These are phyloP conservation scores for Leccinum arenicola DNA, from an alignment of 768 basidiomycete genomes.

Conservation along the genomic window DNA sequence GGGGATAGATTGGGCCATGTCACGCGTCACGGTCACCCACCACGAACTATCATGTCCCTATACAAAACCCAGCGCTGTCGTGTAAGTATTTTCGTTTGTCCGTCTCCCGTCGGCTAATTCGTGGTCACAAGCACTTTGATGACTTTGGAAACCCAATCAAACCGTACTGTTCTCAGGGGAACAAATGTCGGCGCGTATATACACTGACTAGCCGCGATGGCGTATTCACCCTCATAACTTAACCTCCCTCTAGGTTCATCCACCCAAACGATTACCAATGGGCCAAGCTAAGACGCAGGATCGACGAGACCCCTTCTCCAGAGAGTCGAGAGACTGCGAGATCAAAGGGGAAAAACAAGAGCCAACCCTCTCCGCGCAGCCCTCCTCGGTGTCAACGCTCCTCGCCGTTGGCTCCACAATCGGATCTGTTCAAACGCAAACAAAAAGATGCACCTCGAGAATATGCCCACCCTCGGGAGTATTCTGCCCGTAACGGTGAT, in stretches of 20 bases:
- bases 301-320: slow-evolving; percentile 17
- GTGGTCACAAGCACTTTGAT: slow-evolving; percentile 44
- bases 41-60: slow-evolving; percentile 25
- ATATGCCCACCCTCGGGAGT: slow-evolving; percentile 18
- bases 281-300: slow-evolving; percentile 23
- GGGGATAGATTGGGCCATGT: slow-evolving; percentile 4
- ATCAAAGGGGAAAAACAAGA: slow-evolving; percentile 23
- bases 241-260: slow-evolving; percentile 38
- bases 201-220: slow-evolving; percentile 7
- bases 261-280: slow-evolving; percentile 51
- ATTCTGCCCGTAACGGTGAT: slow-evolving; percentile 18
- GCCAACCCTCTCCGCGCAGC: slow-evolving; percentile 18
- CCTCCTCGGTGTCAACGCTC: slow-evolving; percentile 23
- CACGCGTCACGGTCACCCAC: slow-evolving; percentile 23
- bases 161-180: slow-evolving; percentile 46
- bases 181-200: slow-evolving; percentile 45
- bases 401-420: slow-evolving; percentile 42
- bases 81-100: slow-evolving; percentile 30
- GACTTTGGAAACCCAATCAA: slow-evolving; percentile 39
- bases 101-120: slow-evolving; percentile 14
- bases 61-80: slow-evolving; percentile 50
- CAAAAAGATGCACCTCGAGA: slow-evolving; percentile 23
- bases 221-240: slow-evolving; percentile 2
- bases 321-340: slow-evolving; percentile 20
- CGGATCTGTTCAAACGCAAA: slow-evolving; percentile 40